Percentiles rank a stretch among this genome's conserved stretches.
phyloP scores from a whole-genome alignment of 78 protist genomes.

The Chrysochromulina parva region DNA sequence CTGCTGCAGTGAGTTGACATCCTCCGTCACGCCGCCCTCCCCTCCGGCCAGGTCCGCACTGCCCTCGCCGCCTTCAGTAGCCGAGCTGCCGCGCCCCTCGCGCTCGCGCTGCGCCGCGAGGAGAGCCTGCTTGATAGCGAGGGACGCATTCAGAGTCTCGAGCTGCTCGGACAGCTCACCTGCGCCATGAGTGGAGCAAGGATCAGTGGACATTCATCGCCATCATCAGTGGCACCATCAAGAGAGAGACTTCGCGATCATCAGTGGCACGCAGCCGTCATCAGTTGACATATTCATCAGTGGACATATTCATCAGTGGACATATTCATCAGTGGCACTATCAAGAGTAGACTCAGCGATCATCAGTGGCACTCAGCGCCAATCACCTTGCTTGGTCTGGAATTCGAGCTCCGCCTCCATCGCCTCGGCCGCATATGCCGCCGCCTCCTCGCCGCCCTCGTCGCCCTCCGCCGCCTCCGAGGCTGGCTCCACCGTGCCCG shows the following conservation, averaged over 20 bases:
- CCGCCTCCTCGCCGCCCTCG: neutral
- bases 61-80: neutral
- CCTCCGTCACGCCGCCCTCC: neutral
- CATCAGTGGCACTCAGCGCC: too few relatives aligned
- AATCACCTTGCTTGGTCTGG: neutral
- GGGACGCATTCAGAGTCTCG: neutral
- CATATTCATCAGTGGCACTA: too few relatives aligned
- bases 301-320: too few relatives aligned
- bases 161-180: neutral
- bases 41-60: neutral
- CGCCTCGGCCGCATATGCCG: neutral
- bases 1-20: neutral
- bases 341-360: too few relatives aligned
- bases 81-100: neutral
- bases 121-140: neutral
- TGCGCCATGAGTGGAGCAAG: too few relatives aligned
- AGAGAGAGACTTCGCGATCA: too few relatives aligned
- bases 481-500: too few relatives aligned
- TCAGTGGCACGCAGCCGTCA: too few relatives aligned
- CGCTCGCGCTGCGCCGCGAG: neutral
- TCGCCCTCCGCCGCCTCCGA: too few relatives aligned
- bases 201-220: too few relatives aligned
- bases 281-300: too few relatives aligned
- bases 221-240: too few relatives aligned
- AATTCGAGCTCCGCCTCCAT: conserved; percentile 4